A percentile compares a stretch with the other conserved stretches of the same genome.
Conservation (phyloP, 768 basidiomycete genomes). For the Tricholoma sp. region DNA sequence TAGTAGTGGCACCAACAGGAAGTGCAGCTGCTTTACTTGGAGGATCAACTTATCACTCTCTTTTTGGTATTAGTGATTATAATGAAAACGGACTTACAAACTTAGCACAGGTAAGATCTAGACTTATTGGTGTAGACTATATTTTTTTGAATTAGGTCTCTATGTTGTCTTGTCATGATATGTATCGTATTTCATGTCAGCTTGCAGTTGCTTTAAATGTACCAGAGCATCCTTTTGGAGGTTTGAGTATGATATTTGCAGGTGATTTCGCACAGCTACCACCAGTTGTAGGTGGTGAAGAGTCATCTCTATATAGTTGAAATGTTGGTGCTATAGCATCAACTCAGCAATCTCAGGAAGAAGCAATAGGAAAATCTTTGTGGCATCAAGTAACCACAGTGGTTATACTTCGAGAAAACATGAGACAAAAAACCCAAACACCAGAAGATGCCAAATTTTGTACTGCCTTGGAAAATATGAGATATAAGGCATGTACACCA, state of each 20-base stretch:
- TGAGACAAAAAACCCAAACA: background rate
- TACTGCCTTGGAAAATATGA: constrained; percentile 31
- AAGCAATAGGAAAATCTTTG: constrained; percentile 14
- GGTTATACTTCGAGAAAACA: background rate
- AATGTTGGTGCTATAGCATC: background rate
- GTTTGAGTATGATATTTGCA: constrained; percentile 19
- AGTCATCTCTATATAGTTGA: background rate
- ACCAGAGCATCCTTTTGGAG: constrained; percentile 24
- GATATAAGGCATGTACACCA: constrained; percentile 33
- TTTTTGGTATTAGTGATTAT: constrained; percentile 6
- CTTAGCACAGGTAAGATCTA: constrained; percentile 8
- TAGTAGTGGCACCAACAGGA: constrained; percentile 24
- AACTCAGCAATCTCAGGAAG: background rate
- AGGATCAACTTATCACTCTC: constrained; percentile 22
- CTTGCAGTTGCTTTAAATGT: constrained; percentile 17
- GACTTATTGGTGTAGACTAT: constrained; percentile 21
- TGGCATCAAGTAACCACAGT: constrained; percentile 22
- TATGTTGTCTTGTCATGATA: constrained; percentile 31
- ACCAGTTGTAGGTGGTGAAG: background rate
- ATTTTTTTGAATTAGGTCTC: constrained; percentile 23
- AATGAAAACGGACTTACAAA: constrained; percentile 3
- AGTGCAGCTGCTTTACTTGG: constrained; percentile 21
- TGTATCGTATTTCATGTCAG: constrained; percentile 24
- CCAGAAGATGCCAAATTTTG: constrained; percentile 16
- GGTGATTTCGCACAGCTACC: constrained; percentile 3